phyloP scores from a whole-genome alignment of 2,329 filamentous ascomycete genomes.

The Pseudovirgaria hyperparasitica region DNA sequence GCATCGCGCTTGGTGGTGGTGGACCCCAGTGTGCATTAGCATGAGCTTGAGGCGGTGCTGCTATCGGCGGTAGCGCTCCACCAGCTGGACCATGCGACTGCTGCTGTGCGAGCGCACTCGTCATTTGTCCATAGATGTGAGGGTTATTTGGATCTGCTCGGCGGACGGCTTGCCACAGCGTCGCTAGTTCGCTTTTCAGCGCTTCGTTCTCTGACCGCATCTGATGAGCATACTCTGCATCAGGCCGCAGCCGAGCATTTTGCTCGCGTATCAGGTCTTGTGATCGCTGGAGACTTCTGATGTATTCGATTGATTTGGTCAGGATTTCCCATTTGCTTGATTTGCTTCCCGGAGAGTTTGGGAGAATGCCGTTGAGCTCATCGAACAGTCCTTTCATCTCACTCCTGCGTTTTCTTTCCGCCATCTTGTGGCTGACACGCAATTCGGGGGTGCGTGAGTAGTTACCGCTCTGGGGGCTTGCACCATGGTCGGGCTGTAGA shows the following conservation, averaged over 20 bases:
- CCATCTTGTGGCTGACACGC: conserved; percentile 72
- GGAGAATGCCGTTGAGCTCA: conserved; percentile 63
- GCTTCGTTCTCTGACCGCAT: conserved; percentile 34
- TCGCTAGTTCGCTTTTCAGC: conserved; percentile 32
- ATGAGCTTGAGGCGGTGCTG: conserved; percentile 7
- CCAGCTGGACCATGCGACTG: conserved; percentile 16
- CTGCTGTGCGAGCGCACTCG: conserved; percentile 29
- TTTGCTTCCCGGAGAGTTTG: conserved; percentile 69
- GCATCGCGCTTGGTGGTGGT: conserved; percentile 31
- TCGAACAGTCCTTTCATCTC: conserved; percentile 87
- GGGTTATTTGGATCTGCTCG: conserved; percentile 32
- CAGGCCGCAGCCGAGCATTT: conserved; percentile 28
- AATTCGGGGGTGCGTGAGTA: conserved; percentile 76
- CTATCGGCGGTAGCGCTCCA: conserved; percentile 18
- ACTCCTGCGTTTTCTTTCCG: conserved; percentile 68
- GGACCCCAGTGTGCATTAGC: conserved; percentile 18
- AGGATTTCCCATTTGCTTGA: conserved; percentile 85
- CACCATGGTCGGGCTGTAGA: conserved; percentile 45
- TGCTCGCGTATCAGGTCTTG: conserved; percentile 27
- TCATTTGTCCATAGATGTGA: conserved; percentile 36
- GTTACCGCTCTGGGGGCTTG: conserved; percentile 50
- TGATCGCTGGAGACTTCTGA: conserved; percentile 25
- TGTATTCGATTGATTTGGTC: conserved; percentile 54
- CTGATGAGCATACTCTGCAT: conserved; percentile 30
- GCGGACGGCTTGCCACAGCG: conserved; percentile 33